These are phyloP conservation scores for Xylariaceae sp. DNA, from an alignment of 2,329 filamentous ascomycete genomes.

Conservation along the genomic window DNA sequence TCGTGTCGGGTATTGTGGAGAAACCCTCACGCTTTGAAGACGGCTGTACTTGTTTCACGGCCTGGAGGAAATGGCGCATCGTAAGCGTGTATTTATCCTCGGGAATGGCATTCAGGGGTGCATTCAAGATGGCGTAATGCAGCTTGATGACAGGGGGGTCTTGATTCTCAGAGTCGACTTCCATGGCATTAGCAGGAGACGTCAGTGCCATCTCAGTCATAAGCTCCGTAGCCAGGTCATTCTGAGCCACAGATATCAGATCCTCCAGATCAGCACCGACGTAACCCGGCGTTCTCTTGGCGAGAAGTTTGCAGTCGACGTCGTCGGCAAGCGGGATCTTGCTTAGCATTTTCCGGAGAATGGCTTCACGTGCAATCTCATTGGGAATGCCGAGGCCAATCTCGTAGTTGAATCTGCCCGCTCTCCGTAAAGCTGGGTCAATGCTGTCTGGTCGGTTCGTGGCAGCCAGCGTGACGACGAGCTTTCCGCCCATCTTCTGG, in stretches of 20 bases:
- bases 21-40: slow-evolving; percentile 91
- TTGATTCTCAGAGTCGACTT: slow-evolving; percentile 19
- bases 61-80: slow-evolving; percentile 64
- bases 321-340: slow-evolving; percentile 60
- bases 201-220: slow-evolving; percentile 27
- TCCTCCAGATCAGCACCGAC: slow-evolving; percentile 83
- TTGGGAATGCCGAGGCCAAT: slow-evolving; percentile 86
- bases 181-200: slow-evolving; percentile 20
- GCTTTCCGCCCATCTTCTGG: slow-evolving; percentile 63
- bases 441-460: slow-evolving; percentile 85
- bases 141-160: slow-evolving; percentile 14
- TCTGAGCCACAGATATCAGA: slow-evolving; percentile 45
- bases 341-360: slow-evolving; percentile 67
- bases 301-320: slow-evolving; percentile 68
- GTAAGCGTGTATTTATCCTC: slow-evolving; percentile 30
- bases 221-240: slow-evolving; percentile 33
- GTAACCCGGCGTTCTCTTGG: slow-evolving; percentile 84
- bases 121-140: slow-evolving; percentile 23
- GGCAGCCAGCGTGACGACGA: slow-evolving; percentile 84
- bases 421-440: slow-evolving; percentile 69
- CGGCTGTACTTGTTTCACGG: slow-evolving; percentile 69
- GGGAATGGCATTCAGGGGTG: slow-evolving; percentile 21
- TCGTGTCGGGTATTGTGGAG: slow-evolving; percentile 86
- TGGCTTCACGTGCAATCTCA: slow-evolving; percentile 68
- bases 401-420: slow-evolving; percentile 74